Evolutionary conservation across 345 rosid genomes (phyloP), one percentile per base, ranked within the genome.

Genomic region (Jatropha curcas): DNA sequence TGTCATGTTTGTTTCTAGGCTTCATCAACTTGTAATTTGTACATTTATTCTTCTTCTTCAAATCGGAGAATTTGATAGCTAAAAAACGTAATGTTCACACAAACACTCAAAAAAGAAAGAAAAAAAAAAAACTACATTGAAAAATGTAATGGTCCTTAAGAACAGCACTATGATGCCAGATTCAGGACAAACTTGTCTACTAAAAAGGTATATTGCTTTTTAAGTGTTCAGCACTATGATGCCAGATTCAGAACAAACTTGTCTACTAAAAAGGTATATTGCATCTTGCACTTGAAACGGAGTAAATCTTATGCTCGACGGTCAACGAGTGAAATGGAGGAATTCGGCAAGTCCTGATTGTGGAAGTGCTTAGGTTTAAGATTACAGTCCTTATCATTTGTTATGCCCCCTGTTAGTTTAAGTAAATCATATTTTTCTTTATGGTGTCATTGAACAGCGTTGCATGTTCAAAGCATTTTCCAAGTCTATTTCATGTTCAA

Each of bases 261-360:
- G n/a, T 37, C 20, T 31, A 56, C 34, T 69, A 7, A 28, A 31
- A 41, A 37, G 24, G 60, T 30, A 27, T 41, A 60, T 58, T 41
- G 25, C 35, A 25, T 55, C 24, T 53, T 68, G 39, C n/a, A 24
- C 45, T 14, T 53, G 13, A 51, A 53, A 27, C 1, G 13, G 31
- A 63, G 41, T 5, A 11, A 28, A 64, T 64, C 63, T 37, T 37
- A 7, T 57, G 55, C 73, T 41, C 57, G 55, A 27, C 41, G 64
- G 53, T 22, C 13, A 55, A 5, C 28, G 55, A 58, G 20, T 20
- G 14, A 4, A 5, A 53, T 28, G 27, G 53, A 10, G 4, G 19
- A n/a, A 16, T 48, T 46, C 53, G n/a, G 16, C n/a, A 48, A 22
- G 17, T 22, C 22, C 57, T 37, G 31, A 24, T 34, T 3, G 46